Base-by-base conservation (phyloP, 202 grass and related monocot genomes). In the Panicum virgatum region DNA sequence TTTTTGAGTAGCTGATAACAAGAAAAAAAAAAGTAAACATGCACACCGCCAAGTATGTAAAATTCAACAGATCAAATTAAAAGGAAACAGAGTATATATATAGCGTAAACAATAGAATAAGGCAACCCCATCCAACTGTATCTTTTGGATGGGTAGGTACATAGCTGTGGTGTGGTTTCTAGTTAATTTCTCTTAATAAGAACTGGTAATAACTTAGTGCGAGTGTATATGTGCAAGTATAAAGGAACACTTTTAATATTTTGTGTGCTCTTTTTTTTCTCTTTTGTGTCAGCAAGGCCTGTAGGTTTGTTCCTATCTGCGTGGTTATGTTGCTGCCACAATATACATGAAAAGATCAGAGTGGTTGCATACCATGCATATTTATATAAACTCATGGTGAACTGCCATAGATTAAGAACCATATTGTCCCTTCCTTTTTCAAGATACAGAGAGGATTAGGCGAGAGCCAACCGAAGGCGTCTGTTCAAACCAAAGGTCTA, bases 401-500 rank as follows among this genome's bases (percentile, higher is more conserved):
- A 29, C n/a, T 56, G 16, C 14, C 29, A 45, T 40, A 85, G 12
- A 32, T 59, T 78, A 36, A 16, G 25, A 89, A 63, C 7, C 48
- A 20, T 57, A 69, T 16, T 63, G 39, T 62, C 73, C 11, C 11
- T 13, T 80, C 42, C 63, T 76, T 66, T 66, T 75, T 65, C 38
- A 58, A 89, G 54, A 81, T 81, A 77, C 7, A 29, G 46, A 46
- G 73, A 66, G 27, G 82, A 81, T 64, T 80, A 62, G 45, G 50
- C 25, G 25, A 29, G 61, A 61, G 20, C n/a, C 53, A 68, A 67
- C 29, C 54, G 5, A 61, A 73, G 12, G 76, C 59, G 26, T 44
- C 51, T 48, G 42, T 82, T 77, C 56, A 59, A 81, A 89, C 66
- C 58, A 81, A 81, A 70, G 63, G 69, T 76, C 38, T 57, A 42